Conservation (phyloP, 352 stramenopile species). For the Blastocystis sp. region DNA sequence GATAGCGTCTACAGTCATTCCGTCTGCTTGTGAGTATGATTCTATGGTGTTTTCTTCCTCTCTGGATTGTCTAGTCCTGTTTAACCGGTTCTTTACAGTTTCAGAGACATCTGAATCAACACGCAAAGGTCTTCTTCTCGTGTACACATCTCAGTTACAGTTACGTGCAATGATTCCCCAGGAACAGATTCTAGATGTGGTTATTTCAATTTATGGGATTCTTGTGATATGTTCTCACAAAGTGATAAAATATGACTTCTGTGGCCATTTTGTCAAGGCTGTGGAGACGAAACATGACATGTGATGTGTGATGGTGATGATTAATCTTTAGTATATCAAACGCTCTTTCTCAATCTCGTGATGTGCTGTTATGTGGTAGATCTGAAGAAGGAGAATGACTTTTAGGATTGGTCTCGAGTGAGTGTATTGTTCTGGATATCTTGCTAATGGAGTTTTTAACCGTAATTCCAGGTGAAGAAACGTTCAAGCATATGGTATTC, state of each 20-base stretch:
- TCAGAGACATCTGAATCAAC: background rate
- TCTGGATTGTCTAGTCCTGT: background rate
- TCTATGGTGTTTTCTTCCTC: background rate
- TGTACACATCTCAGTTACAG: constrained; percentile 12
- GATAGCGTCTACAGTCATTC: no score
- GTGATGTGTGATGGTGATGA: background rate
- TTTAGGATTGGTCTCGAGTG: background rate
- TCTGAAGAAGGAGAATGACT: background rate
- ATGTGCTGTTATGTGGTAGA: background rate
- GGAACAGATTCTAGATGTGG: background rate
- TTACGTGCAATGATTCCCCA: background rate
- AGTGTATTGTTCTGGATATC: background rate
- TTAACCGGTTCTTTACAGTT: background rate
- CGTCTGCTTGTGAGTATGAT: background rate
- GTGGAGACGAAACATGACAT: background rate
- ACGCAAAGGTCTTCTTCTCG: background rate
- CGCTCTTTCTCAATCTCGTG: background rate
- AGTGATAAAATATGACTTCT: constrained; percentile 15
- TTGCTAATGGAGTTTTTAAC: constrained; percentile 1
- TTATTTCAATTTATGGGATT: background rate
- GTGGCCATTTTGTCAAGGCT: background rate
- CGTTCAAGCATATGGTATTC: background rate
- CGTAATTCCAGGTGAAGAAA: background rate
- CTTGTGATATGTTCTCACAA: background rate
- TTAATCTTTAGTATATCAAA: background rate